These are phyloP conservation scores for Didymellaceae sp. DNA, from an alignment of 2,329 filamentous ascomycete genomes.

Conservation along the genomic window DNA sequence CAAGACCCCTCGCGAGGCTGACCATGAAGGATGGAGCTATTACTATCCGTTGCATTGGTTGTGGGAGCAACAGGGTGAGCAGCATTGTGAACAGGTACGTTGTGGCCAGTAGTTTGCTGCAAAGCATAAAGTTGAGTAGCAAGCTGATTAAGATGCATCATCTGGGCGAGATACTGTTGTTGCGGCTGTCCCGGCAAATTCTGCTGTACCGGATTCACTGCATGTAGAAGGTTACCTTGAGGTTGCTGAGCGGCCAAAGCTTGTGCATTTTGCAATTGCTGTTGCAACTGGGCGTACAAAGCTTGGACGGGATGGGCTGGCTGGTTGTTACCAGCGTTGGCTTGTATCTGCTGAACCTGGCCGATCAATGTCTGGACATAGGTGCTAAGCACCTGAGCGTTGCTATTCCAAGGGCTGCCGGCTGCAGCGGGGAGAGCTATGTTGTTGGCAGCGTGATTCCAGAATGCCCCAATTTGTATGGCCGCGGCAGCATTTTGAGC, in stretches of 20 bases:
- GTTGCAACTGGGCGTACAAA: constrained; percentile 26
- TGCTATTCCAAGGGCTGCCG: background rate
- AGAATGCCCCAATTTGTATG: constrained; percentile 1
- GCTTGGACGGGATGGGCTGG: constrained; percentile 21
- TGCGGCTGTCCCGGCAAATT: constrained; percentile 10
- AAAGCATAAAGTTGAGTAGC: constrained; percentile 7
- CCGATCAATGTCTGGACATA: constrained; percentile 27
- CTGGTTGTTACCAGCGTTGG: constrained; percentile 21
- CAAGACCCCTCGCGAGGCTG: constrained; percentile 56
- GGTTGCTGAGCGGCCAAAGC: constrained; percentile 1
- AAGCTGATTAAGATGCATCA: background rate
- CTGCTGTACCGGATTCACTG: constrained; percentile 1
- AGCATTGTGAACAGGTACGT: constrained; percentile 1
- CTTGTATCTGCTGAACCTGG: constrained; percentile 33
- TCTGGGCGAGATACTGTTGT: background rate
- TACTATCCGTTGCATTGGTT: background rate
- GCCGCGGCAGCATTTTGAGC: constrained; percentile 1
- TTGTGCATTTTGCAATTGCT: constrained; percentile 17
- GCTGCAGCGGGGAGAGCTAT: constrained; percentile 9
- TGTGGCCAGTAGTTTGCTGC: constrained; percentile 7
- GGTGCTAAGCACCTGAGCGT: constrained; percentile 14
- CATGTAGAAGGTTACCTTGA: background rate
- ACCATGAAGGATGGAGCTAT: constrained; percentile 40
- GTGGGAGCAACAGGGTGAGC: constrained; percentile 7
- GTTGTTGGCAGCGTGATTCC: constrained; percentile 17